Evolutionary conservation across 352 stramenopile species (phyloP).

Genomic region (Pythium folliculosum): DNA sequence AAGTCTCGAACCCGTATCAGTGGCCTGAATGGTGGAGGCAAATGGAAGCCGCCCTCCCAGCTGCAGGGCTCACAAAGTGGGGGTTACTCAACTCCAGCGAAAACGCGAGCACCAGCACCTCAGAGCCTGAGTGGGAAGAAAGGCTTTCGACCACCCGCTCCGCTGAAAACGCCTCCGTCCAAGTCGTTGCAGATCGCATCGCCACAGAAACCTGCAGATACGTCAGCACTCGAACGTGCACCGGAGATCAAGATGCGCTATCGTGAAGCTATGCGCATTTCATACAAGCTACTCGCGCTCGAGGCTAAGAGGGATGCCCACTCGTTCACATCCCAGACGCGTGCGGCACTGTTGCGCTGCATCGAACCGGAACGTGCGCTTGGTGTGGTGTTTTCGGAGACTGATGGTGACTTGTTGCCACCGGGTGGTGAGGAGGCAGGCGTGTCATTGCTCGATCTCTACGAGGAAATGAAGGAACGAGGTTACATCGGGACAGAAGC

Average conservation of each 20-base stretch:
- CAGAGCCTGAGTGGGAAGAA: conserved; percentile 27
- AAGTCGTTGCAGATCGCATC: conserved; percentile 8
- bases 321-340: not conserved
- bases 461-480: conserved; percentile 35
- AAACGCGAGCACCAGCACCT: conserved; percentile 13
- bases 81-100: conserved; percentile 17
- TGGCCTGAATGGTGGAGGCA: not conserved
- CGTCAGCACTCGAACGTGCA: not conserved
- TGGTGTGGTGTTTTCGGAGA: not conserved
- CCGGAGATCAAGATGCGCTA: conserved; percentile 23
- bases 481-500: conserved; percentile 33
- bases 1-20: not conserved
- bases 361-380: conserved; percentile 3
- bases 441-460: conserved; percentile 32
- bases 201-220: conserved; percentile 20
- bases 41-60: conserved; percentile 2
- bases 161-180: conserved; percentile 33
- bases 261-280: conserved; percentile 53
- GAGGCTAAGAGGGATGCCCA: conserved; percentile 3
- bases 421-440: conserved; percentile 5
- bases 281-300: conserved; percentile 31
- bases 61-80: conserved; percentile 4
- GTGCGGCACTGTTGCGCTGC: not conserved
- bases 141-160: conserved; percentile 47
- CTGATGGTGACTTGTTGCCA: not conserved